Percentiles rank a stretch among this genome's conserved stretches.
These are phyloP conservation scores for Porphyridium purpureum DNA, from an alignment of 23 red algal species.

Conservation along the genomic window DNA sequence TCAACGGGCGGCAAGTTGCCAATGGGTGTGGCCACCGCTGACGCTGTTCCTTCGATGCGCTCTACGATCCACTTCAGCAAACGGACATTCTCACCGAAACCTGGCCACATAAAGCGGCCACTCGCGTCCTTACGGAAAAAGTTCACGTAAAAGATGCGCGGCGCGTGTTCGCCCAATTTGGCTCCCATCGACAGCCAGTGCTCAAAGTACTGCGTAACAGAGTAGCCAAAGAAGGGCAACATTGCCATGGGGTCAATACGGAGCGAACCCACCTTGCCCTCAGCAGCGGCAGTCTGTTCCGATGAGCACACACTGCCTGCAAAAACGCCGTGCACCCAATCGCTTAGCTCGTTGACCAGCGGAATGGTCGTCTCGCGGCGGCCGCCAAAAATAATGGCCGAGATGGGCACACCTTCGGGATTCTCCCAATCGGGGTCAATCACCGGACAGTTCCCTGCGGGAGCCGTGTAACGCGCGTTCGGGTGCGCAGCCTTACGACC, in stretches of 20 bases:
- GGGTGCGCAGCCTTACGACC: background rate
- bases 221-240: background rate
- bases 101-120: slow-evolving; percentile 1
- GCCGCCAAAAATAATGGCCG: background rate
- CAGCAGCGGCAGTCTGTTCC: background rate
- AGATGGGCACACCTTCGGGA: background rate
- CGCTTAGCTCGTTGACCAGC: background rate
- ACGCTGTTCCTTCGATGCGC: background rate
- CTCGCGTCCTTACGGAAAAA: background rate
- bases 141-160: background rate
- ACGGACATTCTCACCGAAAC: background rate
- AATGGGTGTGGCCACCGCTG: background rate
- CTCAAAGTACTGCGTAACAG: background rate
- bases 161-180: slow-evolving; percentile 1
- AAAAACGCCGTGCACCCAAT: background rate
- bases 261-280: background rate
- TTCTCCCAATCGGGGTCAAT: background rate
- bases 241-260: background rate
- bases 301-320: background rate
- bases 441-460: background rate
- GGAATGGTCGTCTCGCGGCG: background rate
- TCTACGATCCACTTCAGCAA: background rate
- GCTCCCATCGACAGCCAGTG: background rate
- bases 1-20: background rate
- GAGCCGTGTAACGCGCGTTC: background rate